Conservation (phyloP, 2,329 filamentous ascomycete species). For the Epichloe gansuensis region DNA sequence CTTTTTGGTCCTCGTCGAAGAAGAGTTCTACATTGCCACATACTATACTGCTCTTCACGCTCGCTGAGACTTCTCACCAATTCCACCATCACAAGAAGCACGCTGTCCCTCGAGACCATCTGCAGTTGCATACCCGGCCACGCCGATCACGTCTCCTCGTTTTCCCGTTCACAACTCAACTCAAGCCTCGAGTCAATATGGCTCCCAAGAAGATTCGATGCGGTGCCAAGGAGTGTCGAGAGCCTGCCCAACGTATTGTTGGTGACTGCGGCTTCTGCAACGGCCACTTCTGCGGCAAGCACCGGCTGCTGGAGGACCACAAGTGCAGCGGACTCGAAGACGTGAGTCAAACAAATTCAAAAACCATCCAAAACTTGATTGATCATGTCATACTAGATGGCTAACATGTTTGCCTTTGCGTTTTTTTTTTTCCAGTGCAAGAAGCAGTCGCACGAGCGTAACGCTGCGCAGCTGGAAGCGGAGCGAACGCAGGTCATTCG, state of each 20-base stretch:
- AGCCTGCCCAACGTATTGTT: constrained; percentile 80
- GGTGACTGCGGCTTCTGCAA: constrained; percentile 94
- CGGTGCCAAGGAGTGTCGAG: constrained; percentile 79
- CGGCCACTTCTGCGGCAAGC: constrained; percentile 89
- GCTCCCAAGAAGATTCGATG: constrained; percentile 72
- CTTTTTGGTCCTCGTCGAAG: background rate
- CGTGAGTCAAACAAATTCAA: constrained; percentile 34
- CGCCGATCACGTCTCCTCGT: background rate
- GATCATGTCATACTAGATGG: background rate
- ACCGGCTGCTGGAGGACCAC: constrained; percentile 87
- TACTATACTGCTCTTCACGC: background rate
- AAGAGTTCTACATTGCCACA: background rate
- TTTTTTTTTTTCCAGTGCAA: constrained; percentile 52
- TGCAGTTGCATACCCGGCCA: background rate
- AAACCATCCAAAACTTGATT: background rate
- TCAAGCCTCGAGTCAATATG: constrained; percentile 28
- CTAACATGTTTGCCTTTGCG: constrained; percentile 6
- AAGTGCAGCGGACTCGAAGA: constrained; percentile 87
- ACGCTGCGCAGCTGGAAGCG: constrained; percentile 80
- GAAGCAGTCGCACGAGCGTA: constrained; percentile 90
- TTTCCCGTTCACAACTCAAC: background rate
- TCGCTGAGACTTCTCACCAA: background rate
- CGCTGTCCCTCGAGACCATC: background rate
- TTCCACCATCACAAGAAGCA: background rate
- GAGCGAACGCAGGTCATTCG: constrained; percentile 92